phyloP scores from a whole-genome alignment of 169 alveolate species.

The Plasmodium inui region DNA sequence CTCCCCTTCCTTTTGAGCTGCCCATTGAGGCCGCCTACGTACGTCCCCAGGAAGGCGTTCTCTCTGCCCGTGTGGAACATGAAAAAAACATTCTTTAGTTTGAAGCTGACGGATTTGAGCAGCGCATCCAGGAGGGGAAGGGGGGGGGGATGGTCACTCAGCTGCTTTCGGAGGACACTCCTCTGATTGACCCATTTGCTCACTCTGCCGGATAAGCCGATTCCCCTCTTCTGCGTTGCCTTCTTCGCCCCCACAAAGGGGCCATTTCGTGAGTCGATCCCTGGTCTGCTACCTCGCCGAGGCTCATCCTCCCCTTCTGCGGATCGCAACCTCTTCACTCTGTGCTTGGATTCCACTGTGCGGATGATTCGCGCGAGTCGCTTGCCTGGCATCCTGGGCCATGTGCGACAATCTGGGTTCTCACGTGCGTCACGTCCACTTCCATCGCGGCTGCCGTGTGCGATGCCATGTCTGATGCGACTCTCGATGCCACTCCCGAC shows the following conservation, averaged over 20 bases:
- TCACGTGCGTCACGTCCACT: too few relatives aligned
- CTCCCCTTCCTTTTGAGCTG: neutral
- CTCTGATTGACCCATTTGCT: neutral
- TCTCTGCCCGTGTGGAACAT: neutral
- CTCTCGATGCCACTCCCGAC: too few relatives aligned
- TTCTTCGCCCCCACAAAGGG: neutral
- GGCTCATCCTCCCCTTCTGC: neutral
- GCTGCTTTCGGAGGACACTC: neutral
- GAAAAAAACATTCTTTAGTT: neutral
- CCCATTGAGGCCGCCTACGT: neutral
- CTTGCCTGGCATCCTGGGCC: neutral
- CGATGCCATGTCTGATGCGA: too few relatives aligned
- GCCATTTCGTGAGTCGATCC: neutral
- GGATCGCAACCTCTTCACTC: neutral
- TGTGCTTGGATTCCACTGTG: neutral
- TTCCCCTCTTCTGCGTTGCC: neutral
- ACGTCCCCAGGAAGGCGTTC: neutral
- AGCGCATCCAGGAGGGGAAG: neutral
- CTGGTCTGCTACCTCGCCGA: neutral
- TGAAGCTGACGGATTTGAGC: neutral
- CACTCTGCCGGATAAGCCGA: neutral
- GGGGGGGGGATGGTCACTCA: neutral
- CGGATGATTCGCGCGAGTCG: neutral
- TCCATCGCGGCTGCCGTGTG: too few relatives aligned
- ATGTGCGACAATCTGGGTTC: neutral